Base-by-base conservation (phyloP, 305 asterid species). In the Euphrasia arctica region DNA sequence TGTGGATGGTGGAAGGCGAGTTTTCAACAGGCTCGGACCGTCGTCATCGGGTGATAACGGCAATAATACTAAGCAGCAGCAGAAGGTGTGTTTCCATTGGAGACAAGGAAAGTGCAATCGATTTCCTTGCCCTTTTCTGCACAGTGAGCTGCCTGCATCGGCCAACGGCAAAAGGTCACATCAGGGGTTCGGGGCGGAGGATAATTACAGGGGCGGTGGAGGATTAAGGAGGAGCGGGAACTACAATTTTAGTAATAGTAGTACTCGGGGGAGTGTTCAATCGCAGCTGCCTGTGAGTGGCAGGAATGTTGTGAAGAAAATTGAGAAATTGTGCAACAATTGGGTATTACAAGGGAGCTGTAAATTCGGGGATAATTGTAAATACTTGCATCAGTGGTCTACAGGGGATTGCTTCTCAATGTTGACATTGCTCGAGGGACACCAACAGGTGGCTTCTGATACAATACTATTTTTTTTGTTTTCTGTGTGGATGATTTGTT, bases 351-450 rank as follows among this genome's bases (percentile, higher is more conserved):
- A 83, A 68, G 96, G 92, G 77, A 83, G 52, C 76, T 93, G 98
- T 77, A 86, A 69, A 50, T 90, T 52, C 63, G 97, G 92, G 10
- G 89, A 86, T 49, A 84, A 64, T n/a, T 93, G 98, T 79, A 79
- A 84, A 75, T 93, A 29, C 73, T 81, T 87, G 88, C 98, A 93
- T 80, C 88, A 90, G 64, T 93, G 96, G 95, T 84, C 85, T 13
- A 75, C 92, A 0, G 92, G 90, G 22, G 91, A 83, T 67, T 80
- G 89, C 75, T 87, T 88, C 60, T n/a, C 86, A 13, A 76, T 88
- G 63, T 75, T 93, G 81, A 76, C 95, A 12, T 77, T 77, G 60
- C 91, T 93, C 27, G 95, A 93, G 68, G 98, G 98, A 50, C 98
- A 93, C 69, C 85, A 84, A 66, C 88, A 84, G 97, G 98, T 92